Base-by-base conservation (phyloP, 345 rosid species). In the Ceriops tagal region DNA sequence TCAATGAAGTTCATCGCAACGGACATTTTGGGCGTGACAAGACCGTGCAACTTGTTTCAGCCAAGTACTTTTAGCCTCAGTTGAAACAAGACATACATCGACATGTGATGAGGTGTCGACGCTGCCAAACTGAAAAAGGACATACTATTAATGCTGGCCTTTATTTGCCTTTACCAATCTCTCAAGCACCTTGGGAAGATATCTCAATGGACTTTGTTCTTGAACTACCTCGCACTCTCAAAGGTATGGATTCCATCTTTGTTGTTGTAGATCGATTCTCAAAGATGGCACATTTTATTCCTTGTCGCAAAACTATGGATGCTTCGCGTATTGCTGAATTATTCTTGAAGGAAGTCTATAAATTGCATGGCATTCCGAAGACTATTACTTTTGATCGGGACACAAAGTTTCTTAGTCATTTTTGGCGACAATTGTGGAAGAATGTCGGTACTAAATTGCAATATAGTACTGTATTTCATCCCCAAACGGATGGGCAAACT, bases 201-300 rank as follows among this genome's bases (percentile, higher is more conserved):
- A 27, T 64, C 3, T 19, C 28, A 16, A 64, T 64, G 55, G 67
- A 64, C 16, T 64, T 64, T 8, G 11, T 37, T 20, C 31, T 64
- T 18, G 34, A n/a, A 2, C 24, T 64, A 21, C 56, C 56, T 19
- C 35, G 67, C 18, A 46, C 67, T 0, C 53, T 39, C 20, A 28
- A 16, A 0, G 67, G 32, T 0, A 0, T 6, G 0, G 67, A 64
- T 46, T 37, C 53, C 5, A 64, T 64, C 1, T 5, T 64, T 1
- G 22, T 64, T 0, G 53, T 64, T 39, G 56, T 64, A 21, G 56
- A 24, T 64, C 27, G 56, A 20, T 46, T 64, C 67, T 64, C 32
- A 8, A 64, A 64, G 28, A 64, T 46, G 56, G 35, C n/a, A 19
- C 52, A 64, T 27, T 64, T 64, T 26, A 1, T 64, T 9, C 30